phyloP scores from a whole-genome alignment of 148 eudicot genomes.

The Fagopyrum homotropicum region DNA sequence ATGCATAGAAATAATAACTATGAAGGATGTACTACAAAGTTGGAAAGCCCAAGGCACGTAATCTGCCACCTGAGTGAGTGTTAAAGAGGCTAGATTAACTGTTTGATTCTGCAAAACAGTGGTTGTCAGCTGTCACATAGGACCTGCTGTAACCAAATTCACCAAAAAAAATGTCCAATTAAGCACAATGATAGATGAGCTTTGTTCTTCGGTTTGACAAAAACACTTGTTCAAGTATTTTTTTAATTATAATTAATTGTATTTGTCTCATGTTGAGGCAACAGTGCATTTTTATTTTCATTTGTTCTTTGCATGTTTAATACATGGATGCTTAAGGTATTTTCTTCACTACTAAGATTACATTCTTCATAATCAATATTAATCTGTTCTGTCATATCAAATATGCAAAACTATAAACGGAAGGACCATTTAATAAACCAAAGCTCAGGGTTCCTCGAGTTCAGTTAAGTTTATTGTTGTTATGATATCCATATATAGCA shows the following conservation, averaged over 20 bases:
- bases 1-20: neutral
- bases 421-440: neutral
- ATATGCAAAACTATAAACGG: neutral
- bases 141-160: neutral
- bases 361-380: neutral
- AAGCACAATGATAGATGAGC: neutral
- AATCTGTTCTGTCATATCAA: neutral
- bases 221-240: too few relatives aligned
- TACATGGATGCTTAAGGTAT: neutral
- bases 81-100: neutral
- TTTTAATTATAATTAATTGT: neutral
- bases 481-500: neutral
- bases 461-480: neutral
- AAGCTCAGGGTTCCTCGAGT: neutral
- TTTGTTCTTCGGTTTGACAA: too few relatives aligned
- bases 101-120: neutral
- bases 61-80: neutral
- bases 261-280: neutral
- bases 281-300: neutral
- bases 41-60: too few relatives aligned
- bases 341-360: constrained; percentile 1
- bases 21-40: neutral
- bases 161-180: neutral
- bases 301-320: neutral
- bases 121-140: neutral